Conservation (phyloP, 2,329 filamentous ascomycete genomes). For the Phialocephala subalpina region DNA sequence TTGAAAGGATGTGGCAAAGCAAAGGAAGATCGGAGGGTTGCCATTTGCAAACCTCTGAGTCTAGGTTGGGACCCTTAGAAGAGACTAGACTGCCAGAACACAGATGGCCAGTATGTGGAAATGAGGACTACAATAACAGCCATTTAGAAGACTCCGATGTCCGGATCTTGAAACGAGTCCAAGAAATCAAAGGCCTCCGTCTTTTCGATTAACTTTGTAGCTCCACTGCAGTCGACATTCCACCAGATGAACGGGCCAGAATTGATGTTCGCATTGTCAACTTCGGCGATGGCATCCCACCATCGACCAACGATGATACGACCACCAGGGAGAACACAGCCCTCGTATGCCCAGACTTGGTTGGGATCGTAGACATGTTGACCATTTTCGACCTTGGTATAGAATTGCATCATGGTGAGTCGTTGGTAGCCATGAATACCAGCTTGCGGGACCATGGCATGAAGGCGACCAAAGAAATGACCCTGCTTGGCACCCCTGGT, state of each 20-base stretch:
- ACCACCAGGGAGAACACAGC: constrained; percentile 53
- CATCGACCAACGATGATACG: constrained; percentile 58
- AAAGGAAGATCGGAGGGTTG: background rate
- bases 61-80: background rate
- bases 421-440: constrained; percentile 61
- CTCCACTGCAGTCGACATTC: constrained; percentile 39
- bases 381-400: constrained; percentile 30
- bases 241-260: constrained; percentile 48
- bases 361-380: constrained; percentile 29
- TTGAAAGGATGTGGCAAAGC: no score
- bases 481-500: constrained; percentile 47
- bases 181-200: constrained; percentile 38
- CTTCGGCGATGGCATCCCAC: constrained; percentile 46
- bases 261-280: constrained; percentile 15
- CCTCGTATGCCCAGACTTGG: constrained; percentile 55
- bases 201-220: constrained; percentile 23
- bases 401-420: constrained; percentile 61
- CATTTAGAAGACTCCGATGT: background rate
- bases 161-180: constrained; percentile 10
- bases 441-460: constrained; percentile 55
- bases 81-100: background rate
- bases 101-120: background rate
- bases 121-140: background rate
- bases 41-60: background rate
- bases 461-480: constrained; percentile 54